Base-by-base conservation (phyloP, 2,329 filamentous ascomycete species). In the Diaporthe australafricana region DNA sequence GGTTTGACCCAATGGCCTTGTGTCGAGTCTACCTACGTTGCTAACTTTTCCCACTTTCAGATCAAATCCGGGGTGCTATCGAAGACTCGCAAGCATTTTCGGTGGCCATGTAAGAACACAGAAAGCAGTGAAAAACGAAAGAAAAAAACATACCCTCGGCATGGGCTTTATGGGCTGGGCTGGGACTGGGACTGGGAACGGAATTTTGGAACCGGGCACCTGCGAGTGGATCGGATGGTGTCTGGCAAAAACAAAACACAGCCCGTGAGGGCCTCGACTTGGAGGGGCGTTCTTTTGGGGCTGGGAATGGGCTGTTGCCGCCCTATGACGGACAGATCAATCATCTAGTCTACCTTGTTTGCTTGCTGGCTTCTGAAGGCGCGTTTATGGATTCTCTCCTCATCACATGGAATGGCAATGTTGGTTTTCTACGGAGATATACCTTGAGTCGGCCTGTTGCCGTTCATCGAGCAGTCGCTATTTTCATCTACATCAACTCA, bases 1-100 rank as follows among this genome's bases (percentile, higher is more conserved):
- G 50, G n/a, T n/a, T n/a, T n/a, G n/a, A n/a, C n/a, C n/a, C n/a
- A 30, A 32, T 56, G 27, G n/a, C 20, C 6, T 53, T 5, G 17
- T 9, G 2, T 8, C 7, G 7, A 5, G 11, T 30, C 35, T 20
- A 27, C 5, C 6, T 30, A 17, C 8, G 1, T 25, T 62, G 25
- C 35, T 72, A 9, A 67, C 50, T 47, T n/a, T 50, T 12, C 20
- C n/a, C 5, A 1, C n/a, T 20, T 57, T 30, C 73, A 78, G 77
- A 78, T 52, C 77, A 78, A 55, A 78, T 78, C 14, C 73, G 74
- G 40, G 75, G 66, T 20, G 77, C 76, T 20, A 74, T 76, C 14
- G 76, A 76, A 65, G 73, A 77, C 20, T 75, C 76, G 12, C 72
- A 75, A 69, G 72, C 71, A 20, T 77, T 77, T 42, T 11, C 55